phyloP scores from a whole-genome alignment of 169 alveolate genomes.

The Ichthyophthirius multifiliis region DNA sequence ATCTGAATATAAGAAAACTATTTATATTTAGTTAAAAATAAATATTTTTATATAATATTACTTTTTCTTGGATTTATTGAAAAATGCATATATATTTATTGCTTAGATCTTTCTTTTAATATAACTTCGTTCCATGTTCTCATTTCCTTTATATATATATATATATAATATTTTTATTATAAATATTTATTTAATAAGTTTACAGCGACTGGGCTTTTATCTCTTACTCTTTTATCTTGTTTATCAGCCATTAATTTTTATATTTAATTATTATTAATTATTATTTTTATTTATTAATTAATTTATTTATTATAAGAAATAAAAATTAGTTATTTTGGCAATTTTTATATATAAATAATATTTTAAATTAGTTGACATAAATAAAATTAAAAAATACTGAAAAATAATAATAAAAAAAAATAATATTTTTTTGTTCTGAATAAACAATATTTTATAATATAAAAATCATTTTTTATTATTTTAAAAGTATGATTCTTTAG shows the following conservation, averaged over 20 bases:
- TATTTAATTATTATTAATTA: no score
- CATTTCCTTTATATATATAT: constrained; percentile 9
- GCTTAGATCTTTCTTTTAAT: neutral
- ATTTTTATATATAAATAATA: no score
- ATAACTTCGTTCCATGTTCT: constrained; percentile 1
- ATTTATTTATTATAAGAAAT: no score
- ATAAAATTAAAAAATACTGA: no score
- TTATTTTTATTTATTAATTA: no score
- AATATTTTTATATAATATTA: neutral
- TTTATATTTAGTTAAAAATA: neutral
- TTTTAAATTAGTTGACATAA: no score
- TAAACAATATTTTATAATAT: no score
- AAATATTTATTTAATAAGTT: neutral
- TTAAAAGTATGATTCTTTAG: neutral
- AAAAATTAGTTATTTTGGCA: no score
- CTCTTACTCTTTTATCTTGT: neutral
- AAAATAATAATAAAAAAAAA: no score
- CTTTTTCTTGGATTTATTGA: constrained; percentile 12
- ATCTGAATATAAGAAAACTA: neutral
- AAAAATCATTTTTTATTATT: constrained; percentile 14
- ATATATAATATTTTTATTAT: neutral
- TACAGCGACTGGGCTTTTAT: constrained; percentile 17
- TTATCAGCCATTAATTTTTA: constrained; percentile 9
- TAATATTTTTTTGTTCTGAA: no score
- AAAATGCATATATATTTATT: constrained; percentile 13